These are phyloP conservation scores for Talaromyces funiculosus DNA, from an alignment of 2,329 filamentous ascomycete species.

Conservation along the genomic window DNA sequence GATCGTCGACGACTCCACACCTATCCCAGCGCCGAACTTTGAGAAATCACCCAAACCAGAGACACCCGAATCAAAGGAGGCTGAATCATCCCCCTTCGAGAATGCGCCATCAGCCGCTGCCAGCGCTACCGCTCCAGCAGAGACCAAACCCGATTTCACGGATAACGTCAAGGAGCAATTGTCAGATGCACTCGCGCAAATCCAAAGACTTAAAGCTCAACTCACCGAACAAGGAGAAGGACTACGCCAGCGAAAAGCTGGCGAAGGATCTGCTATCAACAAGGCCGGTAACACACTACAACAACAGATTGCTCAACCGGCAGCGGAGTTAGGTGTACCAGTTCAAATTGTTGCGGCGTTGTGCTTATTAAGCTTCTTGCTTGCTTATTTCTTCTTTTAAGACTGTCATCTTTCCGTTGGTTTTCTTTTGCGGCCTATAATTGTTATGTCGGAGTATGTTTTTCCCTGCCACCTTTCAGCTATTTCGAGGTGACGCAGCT, in stretches of 20 bases:
- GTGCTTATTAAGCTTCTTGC: constrained; percentile 83
- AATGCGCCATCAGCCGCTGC: constrained; percentile 45
- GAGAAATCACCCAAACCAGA: constrained; percentile 33
- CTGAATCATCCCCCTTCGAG: constrained; percentile 41
- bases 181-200: constrained; percentile 66
- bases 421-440: not conserved
- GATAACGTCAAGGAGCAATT: constrained; percentile 50
- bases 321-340: constrained; percentile 65
- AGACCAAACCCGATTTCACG: constrained; percentile 49
- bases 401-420: not conserved
- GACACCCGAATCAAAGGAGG: constrained; percentile 32
- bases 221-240: constrained; percentile 54
- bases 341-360: constrained; percentile 77
- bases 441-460: constrained; percentile 8
- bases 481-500: not conserved
- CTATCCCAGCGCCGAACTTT: constrained; percentile 32
- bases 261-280: constrained; percentile 31
- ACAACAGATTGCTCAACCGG: constrained; percentile 50
- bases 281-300: constrained; percentile 43
- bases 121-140: constrained; percentile 47
- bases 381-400: constrained; percentile 96
- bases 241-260: constrained; percentile 71
- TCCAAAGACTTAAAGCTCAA: constrained; percentile 61
- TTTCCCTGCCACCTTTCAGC: not conserved
- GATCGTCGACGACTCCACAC: constrained; percentile 29